A percentile compares a stretch with the other conserved stretches of the same genome.
Conservation (phyloP, 1,139 yeast genomes). For the Starmera stellimalicola region DNA sequence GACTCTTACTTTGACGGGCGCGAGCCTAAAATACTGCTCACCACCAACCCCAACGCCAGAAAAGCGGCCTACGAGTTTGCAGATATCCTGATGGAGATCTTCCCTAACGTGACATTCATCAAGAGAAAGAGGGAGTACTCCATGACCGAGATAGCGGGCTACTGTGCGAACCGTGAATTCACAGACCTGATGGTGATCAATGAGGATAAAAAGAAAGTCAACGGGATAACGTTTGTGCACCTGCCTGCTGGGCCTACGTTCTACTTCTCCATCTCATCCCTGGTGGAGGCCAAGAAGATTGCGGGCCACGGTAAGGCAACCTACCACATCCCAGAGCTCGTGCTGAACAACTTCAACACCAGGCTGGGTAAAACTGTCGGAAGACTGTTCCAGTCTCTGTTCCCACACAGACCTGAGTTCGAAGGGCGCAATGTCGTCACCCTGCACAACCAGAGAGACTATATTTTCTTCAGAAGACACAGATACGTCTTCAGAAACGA, state of each 20-base stretch:
- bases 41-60: conserved; percentile 81
- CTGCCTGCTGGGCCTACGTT: conserved; percentile 93
- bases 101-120: conserved; percentile 80
- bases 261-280: conserved; percentile 78
- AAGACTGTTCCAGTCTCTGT: conserved; percentile 78
- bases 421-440: conserved; percentile 95
- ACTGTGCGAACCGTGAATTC: conserved; percentile 72
- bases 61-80: conserved; percentile 88
- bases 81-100: conserved; percentile 70
- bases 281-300: conserved; percentile 65
- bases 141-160: conserved; percentile 79
- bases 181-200: conserved; percentile 84
- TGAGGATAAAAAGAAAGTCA: conserved; percentile 87
- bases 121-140: conserved; percentile 78
- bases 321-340: conserved; percentile 82
- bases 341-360: conserved; percentile 85
- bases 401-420: conserved; percentile 88
- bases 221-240: conserved; percentile 87
- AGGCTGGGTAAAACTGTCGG: conserved; percentile 91
- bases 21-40: conserved; percentile 76
- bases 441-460: conserved; percentile 92
- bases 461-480: conserved; percentile 89
- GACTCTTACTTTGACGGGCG: conserved; percentile 51
- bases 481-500: conserved; percentile 84
- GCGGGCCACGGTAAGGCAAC: conserved; percentile 88